These are phyloP conservation scores for Coemansia sp. DNA, from an alignment of 192 early-diverging fungal species.

Conservation along the genomic window DNA sequence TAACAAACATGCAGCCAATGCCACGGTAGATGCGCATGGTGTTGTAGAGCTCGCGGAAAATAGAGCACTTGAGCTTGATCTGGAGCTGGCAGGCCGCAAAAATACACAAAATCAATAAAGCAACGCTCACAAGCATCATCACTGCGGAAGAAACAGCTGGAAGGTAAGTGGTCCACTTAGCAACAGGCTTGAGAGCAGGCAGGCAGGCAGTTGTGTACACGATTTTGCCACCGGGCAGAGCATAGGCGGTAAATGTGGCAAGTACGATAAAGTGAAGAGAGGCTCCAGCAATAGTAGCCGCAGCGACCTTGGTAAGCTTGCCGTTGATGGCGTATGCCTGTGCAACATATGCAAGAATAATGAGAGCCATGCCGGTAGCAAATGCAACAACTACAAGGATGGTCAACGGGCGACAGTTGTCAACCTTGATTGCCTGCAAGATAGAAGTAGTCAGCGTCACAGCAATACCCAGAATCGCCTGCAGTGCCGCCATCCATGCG, in stretches of 20 bases:
- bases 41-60: constrained; percentile 11
- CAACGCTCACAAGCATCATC: not conserved
- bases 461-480: constrained; percentile 5
- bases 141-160: not conserved
- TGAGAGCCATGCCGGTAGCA: not conserved
- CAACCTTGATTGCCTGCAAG: not conserved
- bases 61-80: not conserved
- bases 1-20: constrained; percentile 19
- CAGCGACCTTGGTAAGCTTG: constrained; percentile 31
- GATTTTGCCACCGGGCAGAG: not conserved
- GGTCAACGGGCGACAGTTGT: constrained; percentile 4
- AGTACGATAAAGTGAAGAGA: not conserved
- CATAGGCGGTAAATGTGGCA: not conserved
- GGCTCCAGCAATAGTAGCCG: not conserved
- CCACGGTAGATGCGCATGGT: constrained; percentile 30
- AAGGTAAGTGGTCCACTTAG: not conserved
- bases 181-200: not conserved
- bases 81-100: not conserved
- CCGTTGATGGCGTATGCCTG: constrained; percentile 35
- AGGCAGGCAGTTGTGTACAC: not conserved
- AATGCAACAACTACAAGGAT: not conserved
- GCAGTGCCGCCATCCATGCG: constrained; percentile 1
- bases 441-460: not conserved
- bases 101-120: not conserved
- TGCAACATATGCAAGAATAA: constrained; percentile 21